Evolutionary conservation across 2,329 filamentous ascomycete genomes (phyloP).

Genomic region (Penicillium sp.): DNA sequence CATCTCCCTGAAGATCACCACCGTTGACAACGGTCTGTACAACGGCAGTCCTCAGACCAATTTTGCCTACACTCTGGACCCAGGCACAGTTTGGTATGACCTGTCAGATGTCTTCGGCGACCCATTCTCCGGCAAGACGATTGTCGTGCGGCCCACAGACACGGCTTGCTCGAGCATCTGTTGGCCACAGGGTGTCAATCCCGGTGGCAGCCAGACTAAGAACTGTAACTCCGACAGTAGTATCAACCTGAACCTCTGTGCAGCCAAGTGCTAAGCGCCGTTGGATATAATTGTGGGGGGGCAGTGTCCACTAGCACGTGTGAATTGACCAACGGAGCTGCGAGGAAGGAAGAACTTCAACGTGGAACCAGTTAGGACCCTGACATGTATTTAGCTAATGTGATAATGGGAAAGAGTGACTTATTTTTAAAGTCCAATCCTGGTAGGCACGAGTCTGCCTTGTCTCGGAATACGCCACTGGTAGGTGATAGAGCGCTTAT

Average conservation of each 20-base stretch:
- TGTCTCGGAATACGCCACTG: not conserved
- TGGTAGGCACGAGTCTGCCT: not conserved
- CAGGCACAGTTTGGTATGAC: constrained; percentile 35
- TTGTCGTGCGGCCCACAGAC: constrained; percentile 22
- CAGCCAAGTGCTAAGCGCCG: constrained; percentile 17
- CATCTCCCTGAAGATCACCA: constrained; percentile 38
- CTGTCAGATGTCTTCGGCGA: constrained; percentile 39
- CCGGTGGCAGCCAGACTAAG: constrained; percentile 27
- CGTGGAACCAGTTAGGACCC: not conserved
- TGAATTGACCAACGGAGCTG: not conserved
- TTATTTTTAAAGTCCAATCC: not conserved
- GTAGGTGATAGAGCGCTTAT: not conserved
- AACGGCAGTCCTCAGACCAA: constrained; percentile 32
- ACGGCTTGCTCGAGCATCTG: constrained; percentile 23
- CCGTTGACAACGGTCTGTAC: constrained; percentile 29
- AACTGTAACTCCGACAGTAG: constrained; percentile 21
- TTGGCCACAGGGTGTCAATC: constrained; percentile 26
- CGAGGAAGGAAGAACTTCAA: not conserved
- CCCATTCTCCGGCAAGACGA: constrained; percentile 28
- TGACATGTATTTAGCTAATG: not conserved
- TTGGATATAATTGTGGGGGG: not conserved
- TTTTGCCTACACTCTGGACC: constrained; percentile 37
- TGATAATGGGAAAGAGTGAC: not conserved
- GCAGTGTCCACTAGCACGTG: not conserved
- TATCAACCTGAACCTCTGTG: constrained; percentile 28